Evolutionary conservation across 75 land plant genomes (phyloP).

Genomic region (Picea sitchensis): DNA sequence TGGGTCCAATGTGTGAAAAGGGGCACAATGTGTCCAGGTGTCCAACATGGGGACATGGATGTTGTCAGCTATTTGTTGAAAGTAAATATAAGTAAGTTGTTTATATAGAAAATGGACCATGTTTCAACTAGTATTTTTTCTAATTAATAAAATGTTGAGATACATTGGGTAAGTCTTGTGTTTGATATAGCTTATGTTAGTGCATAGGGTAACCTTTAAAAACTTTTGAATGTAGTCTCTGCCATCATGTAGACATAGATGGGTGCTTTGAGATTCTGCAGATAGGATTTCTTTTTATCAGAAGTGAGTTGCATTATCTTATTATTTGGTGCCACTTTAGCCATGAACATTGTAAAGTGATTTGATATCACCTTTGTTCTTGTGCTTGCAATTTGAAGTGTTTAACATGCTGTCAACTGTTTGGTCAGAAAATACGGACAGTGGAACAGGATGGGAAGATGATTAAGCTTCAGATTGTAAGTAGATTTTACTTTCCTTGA

Average conservation of each 20-base stretch:
- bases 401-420: background rate
- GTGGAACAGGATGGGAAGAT: slow-evolving; percentile 57
- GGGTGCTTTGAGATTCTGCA: background rate
- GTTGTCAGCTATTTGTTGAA: background rate
- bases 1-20: too few relatives aligned
- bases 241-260: background rate
- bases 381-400: background rate
- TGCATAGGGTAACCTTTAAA: background rate
- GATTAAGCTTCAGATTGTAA: slow-evolving; percentile 53
- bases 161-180: background rate
- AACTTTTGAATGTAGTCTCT: background rate
- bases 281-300: background rate
- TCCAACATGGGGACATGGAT: too few relatives aligned
- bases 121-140: background rate
- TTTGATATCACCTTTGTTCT: background rate
- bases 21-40: too few relatives aligned
- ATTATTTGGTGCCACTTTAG: background rate
- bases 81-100: background rate
- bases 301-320: background rate
- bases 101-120: background rate
- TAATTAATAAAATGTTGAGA: background rate
- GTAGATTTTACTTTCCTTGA: background rate
- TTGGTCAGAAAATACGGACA: slow-evolving; percentile 46
- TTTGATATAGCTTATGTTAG: too few relatives aligned
- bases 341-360: background rate